Evolutionary conservation across 192 early-diverging fungal species (phyloP).

Genomic region (Coemansia guatemalensis): DNA sequence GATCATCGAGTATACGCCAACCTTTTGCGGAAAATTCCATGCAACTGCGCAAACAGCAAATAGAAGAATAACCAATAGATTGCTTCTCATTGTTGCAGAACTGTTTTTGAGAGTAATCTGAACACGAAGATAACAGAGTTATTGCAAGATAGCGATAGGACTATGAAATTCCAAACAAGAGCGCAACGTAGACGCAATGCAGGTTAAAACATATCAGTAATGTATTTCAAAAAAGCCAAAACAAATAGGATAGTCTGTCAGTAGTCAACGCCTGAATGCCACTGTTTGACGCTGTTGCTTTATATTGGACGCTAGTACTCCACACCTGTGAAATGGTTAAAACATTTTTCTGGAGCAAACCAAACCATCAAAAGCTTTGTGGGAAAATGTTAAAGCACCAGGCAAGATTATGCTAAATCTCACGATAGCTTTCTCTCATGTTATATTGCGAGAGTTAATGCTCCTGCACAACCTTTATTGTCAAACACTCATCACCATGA

Average conservation of each 20-base stretch:
- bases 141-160: neutral
- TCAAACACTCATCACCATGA: neutral
- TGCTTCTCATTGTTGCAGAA: neutral
- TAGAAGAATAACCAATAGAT: constrained; percentile 6
- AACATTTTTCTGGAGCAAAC: neutral
- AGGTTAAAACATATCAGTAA: neutral
- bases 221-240: neutral
- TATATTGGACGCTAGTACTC: neutral
- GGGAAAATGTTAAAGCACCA: neutral
- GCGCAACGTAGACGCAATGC: neutral
- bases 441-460: neutral
- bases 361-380: neutral
- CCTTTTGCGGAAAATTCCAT: constrained; percentile 31
- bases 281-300: neutral
- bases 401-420: neutral
- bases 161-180: neutral
- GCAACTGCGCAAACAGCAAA: neutral
- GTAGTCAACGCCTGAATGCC: neutral
- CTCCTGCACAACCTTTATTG: neutral
- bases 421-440: neutral
- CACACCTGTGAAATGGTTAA: neutral
- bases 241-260: too few relatives aligned
- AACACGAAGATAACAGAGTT: neutral
- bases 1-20: constrained; percentile 37
- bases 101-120: neutral